These are phyloP conservation scores for Coemansia sp. DNA, from an alignment of 192 early-diverging fungal species.

Conservation along the genomic window DNA sequence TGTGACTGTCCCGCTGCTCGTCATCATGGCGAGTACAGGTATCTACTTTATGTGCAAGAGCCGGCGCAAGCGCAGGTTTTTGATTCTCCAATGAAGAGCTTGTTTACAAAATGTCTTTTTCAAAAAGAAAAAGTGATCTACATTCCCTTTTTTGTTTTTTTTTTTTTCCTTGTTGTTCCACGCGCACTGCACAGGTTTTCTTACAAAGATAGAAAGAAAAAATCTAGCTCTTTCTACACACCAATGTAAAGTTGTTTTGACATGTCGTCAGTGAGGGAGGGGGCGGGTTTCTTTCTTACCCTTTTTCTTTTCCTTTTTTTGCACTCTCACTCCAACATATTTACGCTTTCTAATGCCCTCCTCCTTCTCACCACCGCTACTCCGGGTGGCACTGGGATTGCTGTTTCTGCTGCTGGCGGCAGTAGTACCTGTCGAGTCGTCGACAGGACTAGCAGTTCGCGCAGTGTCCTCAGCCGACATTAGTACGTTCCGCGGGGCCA, in stretches of 20 bases:
- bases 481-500: constrained; percentile 4
- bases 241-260: background rate
- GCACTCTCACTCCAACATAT: background rate
- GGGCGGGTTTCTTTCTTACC: background rate
- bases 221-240: background rate
- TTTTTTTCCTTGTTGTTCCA: too few relatives aligned
- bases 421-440: background rate
- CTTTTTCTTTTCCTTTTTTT: background rate
- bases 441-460: background rate
- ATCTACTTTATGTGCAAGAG: constrained; percentile 12
- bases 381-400: background rate
- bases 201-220: background rate
- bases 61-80: background rate
- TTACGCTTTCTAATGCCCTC: background rate
- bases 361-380: background rate
- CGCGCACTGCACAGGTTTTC: background rate
- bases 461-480: background rate
- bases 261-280: background rate
- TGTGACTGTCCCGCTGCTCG: constrained; percentile 13
- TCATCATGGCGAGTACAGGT: constrained; percentile 9
- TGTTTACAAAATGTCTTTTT: background rate
- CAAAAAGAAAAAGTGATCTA: background rate
- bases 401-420: background rate
- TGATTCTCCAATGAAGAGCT: background rate
- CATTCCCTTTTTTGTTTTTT: background rate